Percentiles rank a stretch among this genome's conserved stretches.
These are phyloP conservation scores for Linum usitatissimum DNA, from an alignment of 345 rosid genomes.

Conservation along the genomic window DNA sequence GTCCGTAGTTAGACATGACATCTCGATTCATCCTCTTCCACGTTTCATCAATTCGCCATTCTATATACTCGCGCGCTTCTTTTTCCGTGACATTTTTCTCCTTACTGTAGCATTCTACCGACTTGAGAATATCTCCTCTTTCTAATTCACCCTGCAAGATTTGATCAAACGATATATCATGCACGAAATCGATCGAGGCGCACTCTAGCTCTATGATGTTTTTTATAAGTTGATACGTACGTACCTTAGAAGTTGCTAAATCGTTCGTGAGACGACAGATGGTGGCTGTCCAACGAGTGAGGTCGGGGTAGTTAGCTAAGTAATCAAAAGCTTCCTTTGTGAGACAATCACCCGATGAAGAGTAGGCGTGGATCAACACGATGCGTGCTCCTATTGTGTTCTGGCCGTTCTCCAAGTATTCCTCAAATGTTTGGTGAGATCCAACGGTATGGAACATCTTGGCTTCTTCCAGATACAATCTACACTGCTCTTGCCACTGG, in stretches of 20 bases:
- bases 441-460: constrained; percentile 16
- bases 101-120: constrained; percentile 16
- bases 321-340: constrained; percentile 5
- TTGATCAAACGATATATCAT: too few species aligned
- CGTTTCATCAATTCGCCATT: constrained; percentile 11
- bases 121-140: constrained; percentile 23
- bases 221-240: constrained; percentile 12
- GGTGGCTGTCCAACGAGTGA: constrained; percentile 15
- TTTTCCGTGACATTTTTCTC: constrained; percentile 13
- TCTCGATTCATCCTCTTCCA: constrained; percentile 20
- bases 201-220: too few species aligned
- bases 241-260: constrained; percentile 19
- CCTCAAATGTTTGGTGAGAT: constrained; percentile 13
- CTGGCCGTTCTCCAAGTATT: constrained; percentile 16
- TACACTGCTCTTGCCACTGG: constrained; percentile 20
- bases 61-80: constrained; percentile 15
- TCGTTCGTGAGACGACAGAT: constrained; percentile 23
- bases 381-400: constrained; percentile 18
- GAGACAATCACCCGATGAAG: constrained; percentile 14
- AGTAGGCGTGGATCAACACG: constrained; percentile 23
- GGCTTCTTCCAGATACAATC: constrained; percentile 17
- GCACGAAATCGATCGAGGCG: too few species aligned
- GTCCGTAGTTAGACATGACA: background rate
- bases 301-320: constrained; percentile 19
- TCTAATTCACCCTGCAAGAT: too few species aligned